Evolutionary conservation across 2,329 filamentous ascomycete genomes (phyloP).

Genomic region (Calonectria montana): DNA sequence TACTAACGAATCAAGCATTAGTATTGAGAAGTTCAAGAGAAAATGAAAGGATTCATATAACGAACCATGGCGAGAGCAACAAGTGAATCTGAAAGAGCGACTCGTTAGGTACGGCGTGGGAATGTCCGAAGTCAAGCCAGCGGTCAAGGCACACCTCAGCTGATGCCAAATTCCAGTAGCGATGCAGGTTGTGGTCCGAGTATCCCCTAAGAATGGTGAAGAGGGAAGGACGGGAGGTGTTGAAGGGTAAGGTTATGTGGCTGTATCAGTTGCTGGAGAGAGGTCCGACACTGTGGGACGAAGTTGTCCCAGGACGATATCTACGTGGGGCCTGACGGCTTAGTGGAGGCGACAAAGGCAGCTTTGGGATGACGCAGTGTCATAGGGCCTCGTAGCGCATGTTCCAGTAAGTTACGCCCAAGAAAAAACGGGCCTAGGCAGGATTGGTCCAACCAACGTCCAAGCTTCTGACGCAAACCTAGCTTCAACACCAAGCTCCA

Average conservation of each 20-base stretch:
- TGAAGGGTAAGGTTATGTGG: not conserved
- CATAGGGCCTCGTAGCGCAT: constrained; percentile 18
- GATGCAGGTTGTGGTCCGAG: not conserved
- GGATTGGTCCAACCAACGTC: constrained; percentile 24
- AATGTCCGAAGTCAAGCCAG: constrained; percentile 14
- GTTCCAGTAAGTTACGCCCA: constrained; percentile 19
- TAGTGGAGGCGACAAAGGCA: constrained; percentile 42
- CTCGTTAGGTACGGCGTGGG: constrained; percentile 21
- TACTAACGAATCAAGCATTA: constrained; percentile 35
- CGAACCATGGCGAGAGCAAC: constrained; percentile 36
- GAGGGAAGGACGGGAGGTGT: not conserved
- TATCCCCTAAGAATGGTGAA: not conserved
- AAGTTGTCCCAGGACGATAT: constrained; percentile 25
- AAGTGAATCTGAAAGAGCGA: constrained; percentile 4
- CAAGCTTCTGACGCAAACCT: constrained; percentile 31
- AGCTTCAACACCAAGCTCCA: constrained; percentile 22
- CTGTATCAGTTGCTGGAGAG: constrained; percentile 14
- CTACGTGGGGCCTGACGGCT: constrained; percentile 32
- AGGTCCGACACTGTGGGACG: constrained; percentile 27
- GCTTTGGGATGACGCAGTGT: constrained; percentile 49
- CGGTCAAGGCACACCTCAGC: constrained; percentile 29
- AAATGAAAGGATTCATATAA: not conserved
- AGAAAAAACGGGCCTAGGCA: not conserved
- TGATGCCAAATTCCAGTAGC: not conserved
- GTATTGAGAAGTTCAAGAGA: not conserved